Evolutionary conservation across 345 rosid genomes (phyloP).

Genomic region (Diplotaxis tenuifolia): DNA sequence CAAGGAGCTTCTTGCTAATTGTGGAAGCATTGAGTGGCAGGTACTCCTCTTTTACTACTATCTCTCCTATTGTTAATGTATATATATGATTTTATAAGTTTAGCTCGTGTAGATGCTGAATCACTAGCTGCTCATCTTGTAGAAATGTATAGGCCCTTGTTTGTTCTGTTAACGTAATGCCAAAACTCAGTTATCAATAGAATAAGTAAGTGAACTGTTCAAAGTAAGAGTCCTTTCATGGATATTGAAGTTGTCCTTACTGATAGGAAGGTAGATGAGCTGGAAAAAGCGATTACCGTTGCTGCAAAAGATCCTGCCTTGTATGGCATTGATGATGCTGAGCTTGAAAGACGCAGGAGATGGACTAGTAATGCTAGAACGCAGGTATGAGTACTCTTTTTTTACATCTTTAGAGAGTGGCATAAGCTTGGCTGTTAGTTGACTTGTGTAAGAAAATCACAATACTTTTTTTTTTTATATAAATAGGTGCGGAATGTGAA

Average conservation of each 20-base stretch:
- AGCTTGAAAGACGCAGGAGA: constrained; percentile 88
- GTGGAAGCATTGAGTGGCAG: constrained; percentile 98
- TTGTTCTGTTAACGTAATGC: neutral
- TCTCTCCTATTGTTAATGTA: neutral
- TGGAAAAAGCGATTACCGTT: constrained; percentile 85
- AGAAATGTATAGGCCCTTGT: neutral
- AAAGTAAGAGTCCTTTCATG: constrained; percentile 29
- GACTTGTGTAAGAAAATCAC: constrained; percentile 23
- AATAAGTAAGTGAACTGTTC: neutral
- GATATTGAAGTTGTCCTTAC: constrained; percentile 49
- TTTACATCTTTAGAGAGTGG: neutral
- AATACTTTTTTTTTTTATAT: constrained; percentile 13
- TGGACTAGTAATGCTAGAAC: constrained; percentile 85
- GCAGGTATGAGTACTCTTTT: constrained; percentile 45
- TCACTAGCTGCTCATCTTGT: constrained; percentile 1
- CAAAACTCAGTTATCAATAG: neutral
- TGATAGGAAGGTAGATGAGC: constrained; percentile 96
- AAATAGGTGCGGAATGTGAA: constrained; percentile 72
- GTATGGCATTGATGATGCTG: constrained; percentile 79
- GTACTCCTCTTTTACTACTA: constrained; percentile 40
- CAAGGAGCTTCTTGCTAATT: constrained; percentile 66
- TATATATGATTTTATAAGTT: too few relatives aligned
- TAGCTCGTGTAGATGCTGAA: neutral
- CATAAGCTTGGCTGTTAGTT: neutral
- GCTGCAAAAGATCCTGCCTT: constrained; percentile 87